phyloP scores from a whole-genome alignment of 2,329 filamentous ascomycete species.

The Alternaria atra region DNA sequence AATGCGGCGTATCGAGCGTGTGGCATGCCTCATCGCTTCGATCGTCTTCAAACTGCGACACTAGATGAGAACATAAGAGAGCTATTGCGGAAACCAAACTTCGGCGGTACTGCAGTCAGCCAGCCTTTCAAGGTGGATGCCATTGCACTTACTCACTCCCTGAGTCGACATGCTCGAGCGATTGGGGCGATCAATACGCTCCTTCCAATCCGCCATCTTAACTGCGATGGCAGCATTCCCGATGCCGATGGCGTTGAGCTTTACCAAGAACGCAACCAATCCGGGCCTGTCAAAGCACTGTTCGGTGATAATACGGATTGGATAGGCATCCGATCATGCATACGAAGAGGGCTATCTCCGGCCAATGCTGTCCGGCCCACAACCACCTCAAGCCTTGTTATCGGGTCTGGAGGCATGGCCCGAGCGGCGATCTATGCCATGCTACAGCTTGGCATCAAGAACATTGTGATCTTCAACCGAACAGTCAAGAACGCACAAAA shows the following conservation, averaged over 20 bases:
- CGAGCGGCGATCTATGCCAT: conserved; percentile 79
- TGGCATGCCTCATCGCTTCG: conserved; percentile 74
- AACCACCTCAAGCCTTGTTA: conserved; percentile 60
- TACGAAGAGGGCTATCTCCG: conserved; percentile 75
- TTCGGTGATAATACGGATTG: conserved; percentile 85
- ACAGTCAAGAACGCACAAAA: conserved; percentile 70
- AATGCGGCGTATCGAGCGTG: conserved; percentile 72
- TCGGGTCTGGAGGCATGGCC: conserved; percentile 75
- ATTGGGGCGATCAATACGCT: conserved; percentile 81
- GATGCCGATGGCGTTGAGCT: conserved; percentile 62
- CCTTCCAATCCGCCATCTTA: conserved; percentile 71
- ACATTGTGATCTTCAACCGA: conserved; percentile 78
- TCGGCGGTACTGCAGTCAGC: conserved; percentile 75
- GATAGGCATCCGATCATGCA: conserved; percentile 78
- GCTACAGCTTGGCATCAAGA: conserved; percentile 79
- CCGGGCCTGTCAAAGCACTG: conserved; percentile 72
- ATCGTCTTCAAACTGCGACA: conserved; percentile 67
- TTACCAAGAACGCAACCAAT: conserved; percentile 66
- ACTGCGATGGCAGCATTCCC: conserved; percentile 65
- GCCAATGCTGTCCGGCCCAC: conserved; percentile 66
- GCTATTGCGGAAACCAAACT: conserved; percentile 69
- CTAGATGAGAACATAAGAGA: conserved; percentile 66
- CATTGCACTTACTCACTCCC: conserved; percentile 68
- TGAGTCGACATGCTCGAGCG: conserved; percentile 75
- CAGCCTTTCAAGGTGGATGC: conserved; percentile 78